Conservation (phyloP, 192 early-diverging fungal species). For the Coemansia guatemalensis region DNA sequence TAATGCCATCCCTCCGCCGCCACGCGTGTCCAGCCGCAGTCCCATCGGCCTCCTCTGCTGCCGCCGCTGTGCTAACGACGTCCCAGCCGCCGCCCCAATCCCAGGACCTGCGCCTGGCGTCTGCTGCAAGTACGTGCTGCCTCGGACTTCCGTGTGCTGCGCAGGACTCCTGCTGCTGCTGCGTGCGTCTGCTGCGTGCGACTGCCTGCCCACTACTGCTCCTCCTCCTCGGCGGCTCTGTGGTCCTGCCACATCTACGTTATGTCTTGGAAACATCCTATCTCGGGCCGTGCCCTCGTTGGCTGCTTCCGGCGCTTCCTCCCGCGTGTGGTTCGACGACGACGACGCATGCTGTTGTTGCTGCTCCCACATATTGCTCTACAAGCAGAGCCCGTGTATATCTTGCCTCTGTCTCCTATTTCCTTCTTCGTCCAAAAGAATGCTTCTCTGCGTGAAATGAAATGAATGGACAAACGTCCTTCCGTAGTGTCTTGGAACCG, state of each 20-base stretch:
- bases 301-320: constrained; percentile 1
- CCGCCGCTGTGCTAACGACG: constrained; percentile 43
- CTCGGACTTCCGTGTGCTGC: constrained; percentile 4
- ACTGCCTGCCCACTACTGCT: not conserved
- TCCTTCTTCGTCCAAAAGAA: not conserved
- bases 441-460: not conserved
- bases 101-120: not conserved
- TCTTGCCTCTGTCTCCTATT: not conserved
- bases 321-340: not conserved
- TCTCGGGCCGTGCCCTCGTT: not conserved
- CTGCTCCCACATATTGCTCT: constrained; percentile 6
- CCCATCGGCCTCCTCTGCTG: constrained; percentile 41
- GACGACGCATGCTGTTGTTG: constrained; percentile 12
- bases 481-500: not conserved
- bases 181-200: not conserved
- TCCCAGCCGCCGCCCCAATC: constrained; percentile 5
- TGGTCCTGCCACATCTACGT: not conserved
- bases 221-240: not conserved
- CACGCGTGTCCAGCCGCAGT: constrained; percentile 31
- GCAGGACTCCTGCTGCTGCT: not conserved
- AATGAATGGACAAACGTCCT: not conserved
- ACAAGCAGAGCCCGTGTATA: not conserved
- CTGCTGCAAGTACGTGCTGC: constrained; percentile 1
- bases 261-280: not conserved
- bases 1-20: not conserved